A percentile compares a stretch with the other conserved stretches of the same genome.
Evolutionary conservation across 176 grass and related monocot genomes (phyloP).

Genomic region (Coix lacrymajobi): DNA sequence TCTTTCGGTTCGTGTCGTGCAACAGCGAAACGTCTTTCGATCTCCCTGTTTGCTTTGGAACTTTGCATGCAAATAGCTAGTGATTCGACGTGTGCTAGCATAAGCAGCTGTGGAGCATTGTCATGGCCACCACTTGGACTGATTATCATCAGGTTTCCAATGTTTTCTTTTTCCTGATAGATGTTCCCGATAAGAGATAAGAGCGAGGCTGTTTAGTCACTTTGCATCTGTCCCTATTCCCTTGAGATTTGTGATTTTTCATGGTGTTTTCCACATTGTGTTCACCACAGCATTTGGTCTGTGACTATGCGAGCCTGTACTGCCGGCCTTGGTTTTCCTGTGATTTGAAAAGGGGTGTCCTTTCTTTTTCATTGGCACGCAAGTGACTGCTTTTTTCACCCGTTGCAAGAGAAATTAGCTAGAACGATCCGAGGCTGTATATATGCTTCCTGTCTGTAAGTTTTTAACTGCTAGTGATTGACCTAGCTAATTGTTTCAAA

Average conservation of each 20-base stretch:
- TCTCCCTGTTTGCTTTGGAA: constrained; percentile 51
- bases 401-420: neutral
- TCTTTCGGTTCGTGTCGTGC: constrained; percentile 35
- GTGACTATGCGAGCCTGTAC: constrained; percentile 18
- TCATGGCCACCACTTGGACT: constrained; percentile 3
- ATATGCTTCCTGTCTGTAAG: neutral
- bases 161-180: neutral
- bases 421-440: neutral
- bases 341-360: neutral
- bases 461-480: neutral
- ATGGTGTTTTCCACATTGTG: neutral
- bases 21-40: constrained; percentile 42
- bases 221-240: neutral
- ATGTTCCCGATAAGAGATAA: neutral
- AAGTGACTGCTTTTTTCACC: neutral
- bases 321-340: constrained; percentile 7
- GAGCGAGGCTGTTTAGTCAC: neutral
- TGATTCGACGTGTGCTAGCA: constrained; percentile 37
- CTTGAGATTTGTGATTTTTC: constrained; percentile 22
- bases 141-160: constrained; percentile 20
- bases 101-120: constrained; percentile 18
- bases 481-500: neutral
- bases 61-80: constrained; percentile 33
- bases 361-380: neutral
- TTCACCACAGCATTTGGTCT: constrained; percentile 8